These are phyloP conservation scores for Ophiognomonia clavigignenti-juglandacearum DNA, from an alignment of 2,329 filamentous ascomycete species.

Conservation along the genomic window DNA sequence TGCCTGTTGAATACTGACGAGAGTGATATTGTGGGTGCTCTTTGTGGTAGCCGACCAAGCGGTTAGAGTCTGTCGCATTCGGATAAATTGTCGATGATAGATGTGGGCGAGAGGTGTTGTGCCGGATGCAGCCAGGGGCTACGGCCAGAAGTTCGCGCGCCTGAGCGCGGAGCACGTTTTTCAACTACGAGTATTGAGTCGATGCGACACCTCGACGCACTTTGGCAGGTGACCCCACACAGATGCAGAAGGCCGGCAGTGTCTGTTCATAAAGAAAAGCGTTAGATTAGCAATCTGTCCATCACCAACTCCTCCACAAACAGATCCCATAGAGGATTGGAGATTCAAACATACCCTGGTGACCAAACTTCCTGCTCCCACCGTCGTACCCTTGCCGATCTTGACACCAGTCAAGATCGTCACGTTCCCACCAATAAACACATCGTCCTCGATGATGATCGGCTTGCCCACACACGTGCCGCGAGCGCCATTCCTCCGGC, in stretches of 20 bases:
- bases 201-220: constrained; percentile 16
- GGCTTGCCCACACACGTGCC: constrained; percentile 65
- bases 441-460: constrained; percentile 79
- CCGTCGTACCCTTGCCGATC: constrained; percentile 72
- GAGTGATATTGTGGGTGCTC: too few species aligned
- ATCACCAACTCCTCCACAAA: too few species aligned
- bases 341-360: constrained; percentile 65
- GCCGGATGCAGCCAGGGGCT: too few species aligned
- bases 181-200: not conserved
- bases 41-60: too few species aligned
- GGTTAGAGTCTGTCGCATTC: too few species aligned
- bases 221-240: constrained; percentile 20
- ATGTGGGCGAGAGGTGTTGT: too few species aligned
- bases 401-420: constrained; percentile 74
- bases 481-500: constrained; percentile 67
- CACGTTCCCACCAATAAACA: constrained; percentile 74
- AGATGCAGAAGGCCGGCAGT: constrained; percentile 19
- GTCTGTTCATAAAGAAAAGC: not conserved
- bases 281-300: not conserved
- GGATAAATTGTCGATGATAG: too few species aligned
- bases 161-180: too few species aligned
- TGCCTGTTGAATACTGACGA: too few species aligned
- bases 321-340: too few species aligned
- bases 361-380: constrained; percentile 82
- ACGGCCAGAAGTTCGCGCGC: too few species aligned